Base-by-base conservation (phyloP, 1,284 basidiomycete genomes). In the Sphaerobolus stellatus region DNA sequence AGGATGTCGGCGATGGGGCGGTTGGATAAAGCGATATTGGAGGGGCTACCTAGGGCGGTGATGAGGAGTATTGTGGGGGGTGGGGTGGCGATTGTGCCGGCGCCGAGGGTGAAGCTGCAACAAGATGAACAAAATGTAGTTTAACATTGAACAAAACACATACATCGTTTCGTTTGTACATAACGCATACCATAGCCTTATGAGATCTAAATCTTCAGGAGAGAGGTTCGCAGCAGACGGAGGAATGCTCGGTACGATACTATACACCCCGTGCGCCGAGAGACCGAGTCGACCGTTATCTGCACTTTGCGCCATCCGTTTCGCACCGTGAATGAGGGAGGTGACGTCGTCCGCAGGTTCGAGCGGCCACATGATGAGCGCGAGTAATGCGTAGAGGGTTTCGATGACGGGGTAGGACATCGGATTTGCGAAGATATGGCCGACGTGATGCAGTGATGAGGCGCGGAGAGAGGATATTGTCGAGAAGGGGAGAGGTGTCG, bases 111-210 rank as follows among this genome's bases (percentile, higher is more conserved):
- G 13, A 54, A 36, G n/a, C 52, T 54, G 30, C n/a, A n/a, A n/a
- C n/a, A 9, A 50, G 28, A 22, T 4, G 18, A 27, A 14, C 29
- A 51, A 30, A 14, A 28, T 14, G 14, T 14, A 7, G 5, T 22
- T 2, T 13, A 6, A 43, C 6, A 45, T 14, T 1, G 7, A 18
- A 18, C n/a, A n/a, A n/a, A n/a, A n/a, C n/a, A 47, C 43, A 34
- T n/a, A 49, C 52, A 54, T 49, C 7, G 52, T 54, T 30, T 54
- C 52, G 25, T 49, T 54, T 11, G 52, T 46, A 43, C 52, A 48
- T 7, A 54, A 48, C 6, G 46, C 38, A 30, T 54, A 54, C 52
- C 52, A 54, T 46, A n/a, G n/a, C n/a, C n/a, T n/a, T n/a, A n/a
- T n/a, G n/a, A n/a, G n/a, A n/a, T n/a, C n/a, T n/a, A n/a, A n/a